These are phyloP conservation scores for Sclerotiophoma versabilis DNA, from an alignment of 2,329 filamentous ascomycete genomes.

Conservation along the genomic window DNA sequence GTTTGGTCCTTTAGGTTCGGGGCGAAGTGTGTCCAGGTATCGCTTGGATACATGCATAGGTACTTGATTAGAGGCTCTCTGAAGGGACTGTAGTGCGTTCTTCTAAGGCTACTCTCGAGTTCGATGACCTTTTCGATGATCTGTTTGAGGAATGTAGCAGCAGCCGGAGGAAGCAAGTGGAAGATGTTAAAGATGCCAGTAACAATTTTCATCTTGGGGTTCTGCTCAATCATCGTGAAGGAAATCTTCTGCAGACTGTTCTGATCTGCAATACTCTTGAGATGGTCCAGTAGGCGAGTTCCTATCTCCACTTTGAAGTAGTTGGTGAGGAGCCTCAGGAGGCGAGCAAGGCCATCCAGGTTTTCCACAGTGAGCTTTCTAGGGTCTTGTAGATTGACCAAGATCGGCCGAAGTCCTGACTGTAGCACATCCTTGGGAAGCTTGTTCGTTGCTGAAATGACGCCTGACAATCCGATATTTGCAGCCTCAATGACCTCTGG, in stretches of 20 bases:
- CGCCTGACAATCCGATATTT: conserved; percentile 86
- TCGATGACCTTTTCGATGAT: conserved; percentile 90
- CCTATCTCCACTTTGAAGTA: conserved; percentile 99
- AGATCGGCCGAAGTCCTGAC: conserved; percentile 89
- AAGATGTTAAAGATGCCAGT: conserved; percentile 96
- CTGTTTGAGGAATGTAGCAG: conserved; percentile 87
- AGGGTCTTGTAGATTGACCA: conserved; percentile 94
- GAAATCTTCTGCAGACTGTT: conserved; percentile 84
- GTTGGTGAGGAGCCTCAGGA: conserved; percentile 90
- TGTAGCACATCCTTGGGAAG: conserved; percentile 95
- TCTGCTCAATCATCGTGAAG: conserved; percentile 93
- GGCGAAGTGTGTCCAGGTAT: conserved; percentile 83
- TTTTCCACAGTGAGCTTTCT: conserved; percentile 88
- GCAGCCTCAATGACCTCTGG: conserved; percentile 92
- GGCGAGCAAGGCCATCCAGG: conserved; percentile 85
- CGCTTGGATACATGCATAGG: conserved; percentile 88
- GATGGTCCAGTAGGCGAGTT: conserved; percentile 87
- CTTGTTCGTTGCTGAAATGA: conserved; percentile 87
- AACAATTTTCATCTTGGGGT: conserved; percentile 91
- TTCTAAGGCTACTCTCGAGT: conserved; percentile 81
- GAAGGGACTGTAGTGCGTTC: conserved; percentile 92
- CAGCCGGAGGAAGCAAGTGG: conserved; percentile 89
- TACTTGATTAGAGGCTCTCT: conserved; percentile 89
- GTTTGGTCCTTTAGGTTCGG: conserved; percentile 81
- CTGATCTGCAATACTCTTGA: conserved; percentile 87